Base-by-base conservation (phyloP, 352 stramenopile species). In the Pythium aquatile region DNA sequence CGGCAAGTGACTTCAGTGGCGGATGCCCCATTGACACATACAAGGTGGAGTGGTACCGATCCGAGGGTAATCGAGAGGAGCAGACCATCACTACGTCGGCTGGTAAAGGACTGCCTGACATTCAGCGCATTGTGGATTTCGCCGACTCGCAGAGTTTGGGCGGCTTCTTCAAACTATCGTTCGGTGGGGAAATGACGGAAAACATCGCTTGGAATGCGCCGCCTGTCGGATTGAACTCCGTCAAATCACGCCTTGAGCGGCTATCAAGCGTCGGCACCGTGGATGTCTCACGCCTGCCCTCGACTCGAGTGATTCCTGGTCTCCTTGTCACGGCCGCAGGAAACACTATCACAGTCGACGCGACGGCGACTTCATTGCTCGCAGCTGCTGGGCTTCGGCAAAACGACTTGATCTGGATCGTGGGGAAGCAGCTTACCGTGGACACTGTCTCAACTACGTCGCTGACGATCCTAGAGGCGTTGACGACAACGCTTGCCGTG, bases 41-140 rank as follows among this genome's bases (percentile, higher is more conserved):
- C 70, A 85, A 79, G 33, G 58, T 93, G 16, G 85, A 94, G 64
- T 93, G 85, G 83, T 94, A 85, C 69, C 83, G 79, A 5, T 58
- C 69, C 1, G 74, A 87, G 68, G 83, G 81, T 11, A 66, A 57
- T 0, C 74, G 66, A 24, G 81, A 91, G 59, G 68, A 90, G 28
- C 85, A 94, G 52, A 91, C 80, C 2, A 86, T 94, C 35, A 94
- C 85, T 6, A 91, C 81, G 0, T 94, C 85, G 0, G 81, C 83
- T 16, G 72, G 69, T 28, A 84, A 81, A 58, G 83, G 85, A 1
- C 61, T 94, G 1, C 81, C 76, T 2, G 85, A 94, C 29, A 78
- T 93, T 14, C 83, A 94, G 59, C 60, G 69, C 6, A 11, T 94
- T 11, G 58, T 78, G 5, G 75, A 70, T 46, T 89, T 91, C 67